Evolutionary conservation across 164 flowering plant genomes (phyloP).

Genomic region (Cinnamomum micranthum): DNA sequence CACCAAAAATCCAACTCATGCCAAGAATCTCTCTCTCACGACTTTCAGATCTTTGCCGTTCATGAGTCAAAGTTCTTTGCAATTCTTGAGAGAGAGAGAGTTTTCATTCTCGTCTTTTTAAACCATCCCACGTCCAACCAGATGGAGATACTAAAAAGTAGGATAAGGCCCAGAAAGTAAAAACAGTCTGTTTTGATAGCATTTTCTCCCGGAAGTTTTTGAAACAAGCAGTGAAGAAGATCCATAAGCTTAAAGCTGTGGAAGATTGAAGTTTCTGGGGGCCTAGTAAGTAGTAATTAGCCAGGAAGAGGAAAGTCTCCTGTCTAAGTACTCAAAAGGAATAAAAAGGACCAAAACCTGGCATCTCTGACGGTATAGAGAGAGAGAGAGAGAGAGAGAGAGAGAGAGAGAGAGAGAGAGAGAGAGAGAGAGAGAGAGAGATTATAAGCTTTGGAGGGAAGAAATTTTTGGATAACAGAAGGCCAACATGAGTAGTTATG

Average conservation of each 20-base stretch:
- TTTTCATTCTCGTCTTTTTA: constrained; percentile 5
- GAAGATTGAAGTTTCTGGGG: background rate
- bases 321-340: background rate
- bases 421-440: background rate
- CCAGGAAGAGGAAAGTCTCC: background rate
- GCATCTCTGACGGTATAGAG: background rate
- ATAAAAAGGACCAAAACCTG: background rate
- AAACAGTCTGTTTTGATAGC: background rate
- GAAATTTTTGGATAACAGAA: background rate
- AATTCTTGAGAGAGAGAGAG: constrained; percentile 21
- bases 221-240: background rate
- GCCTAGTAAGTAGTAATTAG: background rate
- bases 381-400: background rate
- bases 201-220: background rate
- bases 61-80: constrained; percentile 45
- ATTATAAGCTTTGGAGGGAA: background rate
- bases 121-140: background rate
- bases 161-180: background rate
- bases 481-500: constrained; percentile 52
- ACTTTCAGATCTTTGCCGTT: constrained; percentile 10
- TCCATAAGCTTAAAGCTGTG: constrained; percentile 1
- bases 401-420: background rate
- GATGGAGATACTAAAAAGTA: background rate
- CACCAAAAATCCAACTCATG: background rate
- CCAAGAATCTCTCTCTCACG: background rate